Evolutionary conservation across 2,329 filamentous ascomycete genomes (phyloP).

Genomic region (Pseudocercospora crystallina): DNA sequence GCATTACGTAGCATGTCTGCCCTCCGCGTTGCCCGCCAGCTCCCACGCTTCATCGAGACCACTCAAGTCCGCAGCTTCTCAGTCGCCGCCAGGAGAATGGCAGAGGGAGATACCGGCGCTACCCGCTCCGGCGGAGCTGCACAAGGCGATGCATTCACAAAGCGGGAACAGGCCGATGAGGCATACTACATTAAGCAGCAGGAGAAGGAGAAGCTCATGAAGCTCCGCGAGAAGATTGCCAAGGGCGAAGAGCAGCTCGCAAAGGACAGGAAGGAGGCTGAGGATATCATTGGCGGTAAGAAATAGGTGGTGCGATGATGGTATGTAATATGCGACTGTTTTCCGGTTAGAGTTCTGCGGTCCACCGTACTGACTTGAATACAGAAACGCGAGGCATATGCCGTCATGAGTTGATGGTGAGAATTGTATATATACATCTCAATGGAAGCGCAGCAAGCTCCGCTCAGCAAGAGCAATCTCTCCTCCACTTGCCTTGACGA

Average conservation of each 20-base stretch:
- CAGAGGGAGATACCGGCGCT: conserved; percentile 44
- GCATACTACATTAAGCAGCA: conserved; percentile 80
- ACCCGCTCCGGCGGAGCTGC: conserved; percentile 43
- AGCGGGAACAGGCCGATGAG: conserved; percentile 85
- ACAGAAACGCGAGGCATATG: too few relatives aligned
- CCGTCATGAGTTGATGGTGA: too few relatives aligned
- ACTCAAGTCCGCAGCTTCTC: conserved; percentile 43
- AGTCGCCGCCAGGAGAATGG: conserved; percentile 43
- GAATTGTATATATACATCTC: too few relatives aligned
- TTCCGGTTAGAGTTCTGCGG: too few relatives aligned
- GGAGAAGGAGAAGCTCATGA: conserved; percentile 75
- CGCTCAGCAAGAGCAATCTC: too few relatives aligned
- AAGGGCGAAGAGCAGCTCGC: conserved; percentile 28
- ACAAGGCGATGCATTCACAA: conserved; percentile 82
- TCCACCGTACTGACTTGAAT: too few relatives aligned
- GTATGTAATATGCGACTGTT: too few relatives aligned
- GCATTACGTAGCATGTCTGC: conserved; percentile 28
- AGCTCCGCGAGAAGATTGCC: conserved; percentile 38
- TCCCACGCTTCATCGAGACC: conserved; percentile 35
- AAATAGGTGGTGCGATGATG: conserved; percentile 11
- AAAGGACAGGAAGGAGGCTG: conserved; percentile 33
- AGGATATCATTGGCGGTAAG: conserved; percentile 20
- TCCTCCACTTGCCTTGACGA: too few relatives aligned
- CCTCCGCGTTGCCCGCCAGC: conserved; percentile 39
- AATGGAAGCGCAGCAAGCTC: too few relatives aligned